Evolutionary conservation across 179 eudicot species (phyloP), one percentile per base, ranked within the genome.

Genomic region (Vitellaria paradoxa): DNA sequence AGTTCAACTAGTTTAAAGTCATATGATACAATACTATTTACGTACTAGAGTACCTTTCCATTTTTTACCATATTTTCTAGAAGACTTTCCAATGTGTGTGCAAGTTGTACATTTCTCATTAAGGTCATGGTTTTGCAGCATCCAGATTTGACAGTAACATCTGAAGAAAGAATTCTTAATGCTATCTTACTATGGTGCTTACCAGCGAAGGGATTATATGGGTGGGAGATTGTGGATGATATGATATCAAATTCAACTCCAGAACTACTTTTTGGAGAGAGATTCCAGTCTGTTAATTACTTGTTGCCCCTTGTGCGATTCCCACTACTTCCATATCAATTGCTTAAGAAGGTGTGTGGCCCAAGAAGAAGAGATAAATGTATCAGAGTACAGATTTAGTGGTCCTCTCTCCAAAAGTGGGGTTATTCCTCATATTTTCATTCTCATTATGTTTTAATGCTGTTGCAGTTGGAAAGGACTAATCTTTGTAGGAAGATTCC

Each of bases 121-220:
- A 71, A 42, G 63, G 50, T 21, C 55, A 7, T 75, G 64, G 17
- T 84, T 86, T 90, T 93, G 93, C 99, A 95, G 99, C 98, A 89
- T 91, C 91, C 88, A 66, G 94, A 95, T 76, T 82, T 95, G 93
- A 90, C 97, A 12, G 97, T 95, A 66, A 95, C 97, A 69, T 93
- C 97, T 52, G 99, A 95, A 79, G 98, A 93, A 85, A 88, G 89
- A 83, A 91, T 95, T 78, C 90, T 95, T 75, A 93, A 86, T 85
- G 98, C 97, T 24, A 88, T 95, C 79, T 80, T 95, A 62, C 61
- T 86, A 47, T 95, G 98, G 98, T 80, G 94, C 83, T 77, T 84
- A 79, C 87, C 89, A 87, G 89, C 92, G 65, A 82, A 86, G 74
- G 93, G 86, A 76, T 76, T 78, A 30, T 65, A 73, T 78, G 89